phyloP scores from a whole-genome alignment of 2,329 filamentous ascomycete genomes.

The Talaromyces sp. region DNA sequence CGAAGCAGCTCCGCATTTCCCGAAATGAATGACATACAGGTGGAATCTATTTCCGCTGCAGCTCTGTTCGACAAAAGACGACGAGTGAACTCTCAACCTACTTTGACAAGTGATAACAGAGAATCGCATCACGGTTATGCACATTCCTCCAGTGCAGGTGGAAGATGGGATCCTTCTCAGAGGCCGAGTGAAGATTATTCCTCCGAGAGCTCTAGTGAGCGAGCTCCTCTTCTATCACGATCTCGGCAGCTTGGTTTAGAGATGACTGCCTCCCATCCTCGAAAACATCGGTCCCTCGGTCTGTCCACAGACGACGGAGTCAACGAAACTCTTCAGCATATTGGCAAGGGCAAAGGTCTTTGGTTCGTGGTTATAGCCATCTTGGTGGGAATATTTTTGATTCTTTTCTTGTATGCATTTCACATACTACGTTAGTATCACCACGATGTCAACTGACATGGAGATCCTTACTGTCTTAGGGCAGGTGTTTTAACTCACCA shows the following conservation, averaged over 20 bases:
- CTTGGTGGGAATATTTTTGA: slow-evolving; percentile 19
- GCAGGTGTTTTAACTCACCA: neutral
- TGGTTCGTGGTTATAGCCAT: slow-evolving; percentile 17
- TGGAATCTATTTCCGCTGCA: neutral
- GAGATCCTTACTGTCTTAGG: neutral
- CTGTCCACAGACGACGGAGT: neutral
- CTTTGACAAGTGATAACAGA: neutral
- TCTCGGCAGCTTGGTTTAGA: neutral
- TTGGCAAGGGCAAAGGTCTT: slow-evolving; percentile 18
- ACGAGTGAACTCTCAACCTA: slow-evolving; percentile 2
- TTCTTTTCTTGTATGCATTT: slow-evolving; percentile 21
- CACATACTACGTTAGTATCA: slow-evolving; percentile 10
- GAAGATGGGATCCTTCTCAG: neutral
- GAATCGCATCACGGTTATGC: neutral
- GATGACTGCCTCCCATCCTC: neutral
- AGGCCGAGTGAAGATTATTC: slow-evolving; percentile 4
- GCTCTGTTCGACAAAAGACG: slow-evolving; percentile 4
- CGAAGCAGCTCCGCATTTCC: slow-evolving; percentile 14
- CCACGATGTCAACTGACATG: neutral
- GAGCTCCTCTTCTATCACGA: slow-evolving; percentile 10
- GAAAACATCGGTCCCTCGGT: neutral
- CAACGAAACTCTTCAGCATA: slow-evolving; percentile 15
- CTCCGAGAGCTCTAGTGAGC: slow-evolving; percentile 8
- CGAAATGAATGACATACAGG: slow-evolving; percentile 4
- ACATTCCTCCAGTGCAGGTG: neutral